Conservation (phyloP, 2,329 filamentous ascomycete genomes). For the Cadophora malorum region DNA sequence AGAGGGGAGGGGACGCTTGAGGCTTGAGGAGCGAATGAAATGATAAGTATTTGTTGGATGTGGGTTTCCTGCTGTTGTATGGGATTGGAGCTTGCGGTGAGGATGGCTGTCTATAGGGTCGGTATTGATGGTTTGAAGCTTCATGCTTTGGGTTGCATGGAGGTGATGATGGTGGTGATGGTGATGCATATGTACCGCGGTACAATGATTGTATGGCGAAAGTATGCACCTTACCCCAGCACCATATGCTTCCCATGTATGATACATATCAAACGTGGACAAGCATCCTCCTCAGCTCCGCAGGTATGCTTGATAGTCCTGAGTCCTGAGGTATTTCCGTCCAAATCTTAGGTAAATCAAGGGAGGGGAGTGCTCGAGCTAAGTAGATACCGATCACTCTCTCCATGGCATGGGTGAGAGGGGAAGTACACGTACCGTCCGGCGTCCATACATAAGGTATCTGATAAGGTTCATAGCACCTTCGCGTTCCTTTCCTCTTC, state of each 20-base stretch:
- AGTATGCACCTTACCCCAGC: too few relatives aligned
- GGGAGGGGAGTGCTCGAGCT: neutral
- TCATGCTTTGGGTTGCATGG: neutral
- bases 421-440: neutral
- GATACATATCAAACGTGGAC: neutral
- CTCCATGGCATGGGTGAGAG: neutral
- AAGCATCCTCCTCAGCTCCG: neutral
- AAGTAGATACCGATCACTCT: neutral
- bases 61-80: too few relatives aligned
- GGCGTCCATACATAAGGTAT: neutral
- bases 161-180: too few relatives aligned
- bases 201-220: neutral
- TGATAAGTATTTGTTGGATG: neutral
- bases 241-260: neutral
- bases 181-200: neutral
- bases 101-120: neutral
- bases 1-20: neutral
- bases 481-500: slow-evolving; percentile 10
- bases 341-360: neutral
- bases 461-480: neutral
- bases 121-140: neutral
- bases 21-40: neutral
- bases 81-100: too few relatives aligned
- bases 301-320: neutral
- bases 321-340: neutral